Evolutionary conservation across 2,329 filamentous ascomycete species (phyloP).

Genomic region (Aurifilum marmelostoma): DNA sequence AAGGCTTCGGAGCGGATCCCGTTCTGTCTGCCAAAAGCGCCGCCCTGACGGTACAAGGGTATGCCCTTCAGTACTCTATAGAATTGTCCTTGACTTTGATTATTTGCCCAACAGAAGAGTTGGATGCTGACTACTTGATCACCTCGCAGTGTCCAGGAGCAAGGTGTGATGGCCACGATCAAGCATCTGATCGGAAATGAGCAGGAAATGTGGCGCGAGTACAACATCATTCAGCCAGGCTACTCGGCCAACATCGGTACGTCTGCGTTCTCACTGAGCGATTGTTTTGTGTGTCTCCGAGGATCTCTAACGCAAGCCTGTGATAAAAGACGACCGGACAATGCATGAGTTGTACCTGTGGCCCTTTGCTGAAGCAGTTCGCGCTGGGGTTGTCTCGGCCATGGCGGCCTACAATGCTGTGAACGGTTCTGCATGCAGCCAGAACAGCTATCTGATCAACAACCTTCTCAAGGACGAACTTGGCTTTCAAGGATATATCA

Average conservation of each 20-base stretch:
- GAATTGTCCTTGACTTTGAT: not conserved
- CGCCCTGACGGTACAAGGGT: constrained; percentile 71
- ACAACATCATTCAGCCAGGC: constrained; percentile 52
- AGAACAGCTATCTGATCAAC: constrained; percentile 78
- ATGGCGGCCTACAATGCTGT: constrained; percentile 72
- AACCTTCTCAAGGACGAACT: constrained; percentile 77
- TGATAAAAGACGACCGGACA: constrained; percentile 64
- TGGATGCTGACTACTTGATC: constrained; percentile 4
- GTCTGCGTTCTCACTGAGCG: constrained; percentile 52
- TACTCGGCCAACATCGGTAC: constrained; percentile 59
- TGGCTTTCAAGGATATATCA: constrained; percentile 79
- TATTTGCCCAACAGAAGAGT: not conserved
- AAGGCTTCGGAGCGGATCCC: constrained; percentile 73
- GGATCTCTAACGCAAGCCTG: not conserved
- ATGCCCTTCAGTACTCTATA: not conserved
- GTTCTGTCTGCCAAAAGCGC: constrained; percentile 73
- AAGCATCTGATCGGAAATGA: constrained; percentile 79
- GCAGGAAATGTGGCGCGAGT: constrained; percentile 68
- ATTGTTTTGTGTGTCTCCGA: not conserved
- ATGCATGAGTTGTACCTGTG: constrained; percentile 77
- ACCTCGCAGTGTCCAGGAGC: constrained; percentile 65
- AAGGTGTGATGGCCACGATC: constrained; percentile 80
- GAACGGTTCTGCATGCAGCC: constrained; percentile 80
- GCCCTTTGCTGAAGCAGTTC: constrained; percentile 76
- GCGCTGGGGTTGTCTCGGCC: constrained; percentile 64